phyloP scores from a whole-genome alignment of 2,329 filamentous ascomycete genomes.

The Arthrobotrys sinensis region DNA sequence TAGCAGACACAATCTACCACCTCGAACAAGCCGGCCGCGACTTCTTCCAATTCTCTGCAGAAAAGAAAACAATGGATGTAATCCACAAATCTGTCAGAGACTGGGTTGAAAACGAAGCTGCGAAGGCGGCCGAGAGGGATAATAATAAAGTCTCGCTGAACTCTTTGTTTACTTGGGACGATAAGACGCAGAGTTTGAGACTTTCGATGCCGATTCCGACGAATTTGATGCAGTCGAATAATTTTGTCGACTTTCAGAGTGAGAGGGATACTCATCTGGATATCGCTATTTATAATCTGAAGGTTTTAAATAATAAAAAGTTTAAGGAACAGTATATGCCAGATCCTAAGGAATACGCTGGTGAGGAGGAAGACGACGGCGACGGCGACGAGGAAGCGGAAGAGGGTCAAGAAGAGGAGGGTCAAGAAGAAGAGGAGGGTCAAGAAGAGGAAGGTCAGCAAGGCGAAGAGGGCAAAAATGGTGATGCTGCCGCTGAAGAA shows the following conservation, averaged over 20 bases:
- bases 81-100: constrained; percentile 60
- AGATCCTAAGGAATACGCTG: background rate
- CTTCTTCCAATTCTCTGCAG: constrained; percentile 56
- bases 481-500: background rate
- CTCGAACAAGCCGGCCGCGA: constrained; percentile 57
- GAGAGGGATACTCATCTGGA: constrained; percentile 53
- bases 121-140: constrained; percentile 42
- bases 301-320: constrained; percentile 40
- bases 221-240: constrained; percentile 45
- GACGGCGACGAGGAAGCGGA: constrained; percentile 2
- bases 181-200: constrained; percentile 42
- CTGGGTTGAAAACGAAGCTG: constrained; percentile 57
- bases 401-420: background rate
- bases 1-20: constrained; percentile 58
- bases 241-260: constrained; percentile 50
- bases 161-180: constrained; percentile 55
- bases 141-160: constrained; percentile 40
- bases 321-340: constrained; percentile 55
- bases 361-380: background rate
- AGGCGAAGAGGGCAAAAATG: background rate
- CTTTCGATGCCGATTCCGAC: constrained; percentile 51
- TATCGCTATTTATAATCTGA: constrained; percentile 44
- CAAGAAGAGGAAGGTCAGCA: background rate
- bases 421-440: background rate
- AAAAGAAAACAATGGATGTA: constrained; percentile 52